Evolutionary conservation across 2,329 filamentous ascomycete genomes (phyloP).

Genomic region (Sporothrix variecibatus): DNA sequence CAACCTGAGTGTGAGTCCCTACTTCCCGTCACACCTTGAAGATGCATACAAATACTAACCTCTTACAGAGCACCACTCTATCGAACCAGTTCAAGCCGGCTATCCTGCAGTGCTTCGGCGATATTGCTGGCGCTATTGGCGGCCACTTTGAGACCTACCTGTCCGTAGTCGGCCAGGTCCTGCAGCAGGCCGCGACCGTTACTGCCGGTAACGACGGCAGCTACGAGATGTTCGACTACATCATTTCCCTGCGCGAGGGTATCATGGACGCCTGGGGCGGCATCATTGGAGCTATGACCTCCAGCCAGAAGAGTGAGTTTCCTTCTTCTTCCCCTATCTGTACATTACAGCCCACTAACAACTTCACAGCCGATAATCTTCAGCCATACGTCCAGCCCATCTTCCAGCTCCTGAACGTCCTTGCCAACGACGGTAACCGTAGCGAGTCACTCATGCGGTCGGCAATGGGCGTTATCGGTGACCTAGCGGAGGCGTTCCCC

Average conservation of each 20-base stretch:
- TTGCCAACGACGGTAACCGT: constrained; percentile 80
- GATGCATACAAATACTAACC: constrained; percentile 12
- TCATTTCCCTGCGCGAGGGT: constrained; percentile 90
- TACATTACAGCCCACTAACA: constrained; percentile 34
- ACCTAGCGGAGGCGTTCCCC: constrained; percentile 91
- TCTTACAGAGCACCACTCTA: constrained; percentile 70
- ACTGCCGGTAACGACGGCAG: constrained; percentile 76
- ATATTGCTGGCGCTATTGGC: constrained; percentile 92
- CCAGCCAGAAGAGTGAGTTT: constrained; percentile 70
- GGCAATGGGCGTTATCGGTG: constrained; percentile 96
- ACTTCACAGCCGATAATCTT: constrained; percentile 62
- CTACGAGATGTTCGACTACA: constrained; percentile 96
- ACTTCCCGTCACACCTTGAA: constrained; percentile 28
- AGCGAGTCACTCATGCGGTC: constrained; percentile 90
- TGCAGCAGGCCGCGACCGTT: constrained; percentile 88
- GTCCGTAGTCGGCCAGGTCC: constrained; percentile 85
- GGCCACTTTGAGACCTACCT: constrained; percentile 93
- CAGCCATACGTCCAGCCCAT: constrained; percentile 80
- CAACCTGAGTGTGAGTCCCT: constrained; percentile 71
- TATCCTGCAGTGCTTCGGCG: constrained; percentile 96
- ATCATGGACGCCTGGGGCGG: constrained; percentile 99
- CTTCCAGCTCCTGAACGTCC: constrained; percentile 80
- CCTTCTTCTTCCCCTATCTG: neutral
- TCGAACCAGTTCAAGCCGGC: constrained; percentile 97
- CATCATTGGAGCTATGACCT: constrained; percentile 92